These are phyloP conservation scores for Coccomyxa subellipsoidea DNA, from an alignment of 163 green algal species.

Conservation along the genomic window DNA sequence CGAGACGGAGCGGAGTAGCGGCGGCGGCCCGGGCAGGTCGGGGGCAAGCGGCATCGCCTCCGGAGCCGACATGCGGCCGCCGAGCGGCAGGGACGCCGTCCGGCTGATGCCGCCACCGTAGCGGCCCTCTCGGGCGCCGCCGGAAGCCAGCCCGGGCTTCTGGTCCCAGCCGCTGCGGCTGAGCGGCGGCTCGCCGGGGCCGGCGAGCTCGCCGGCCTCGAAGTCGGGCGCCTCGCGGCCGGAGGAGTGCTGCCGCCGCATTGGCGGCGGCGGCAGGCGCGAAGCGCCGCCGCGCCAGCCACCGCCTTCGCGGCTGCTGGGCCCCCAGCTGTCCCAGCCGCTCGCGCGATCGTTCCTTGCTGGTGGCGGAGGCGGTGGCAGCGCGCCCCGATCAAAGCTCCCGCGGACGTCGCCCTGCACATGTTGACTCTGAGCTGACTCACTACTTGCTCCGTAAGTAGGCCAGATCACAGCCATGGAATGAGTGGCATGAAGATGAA, in stretches of 20 bases:
- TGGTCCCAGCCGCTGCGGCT: background rate
- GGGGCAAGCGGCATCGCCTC: background rate
- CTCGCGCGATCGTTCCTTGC: background rate
- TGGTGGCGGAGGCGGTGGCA: background rate
- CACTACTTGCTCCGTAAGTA: no score
- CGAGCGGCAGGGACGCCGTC: background rate
- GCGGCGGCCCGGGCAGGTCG: background rate
- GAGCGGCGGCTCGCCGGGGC: background rate
- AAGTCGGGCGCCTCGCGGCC: background rate
- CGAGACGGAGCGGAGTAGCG: background rate
- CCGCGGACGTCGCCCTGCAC: no score
- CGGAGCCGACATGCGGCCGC: no score
- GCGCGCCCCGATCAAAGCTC: background rate
- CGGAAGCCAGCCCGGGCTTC: background rate
- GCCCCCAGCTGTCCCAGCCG: background rate
- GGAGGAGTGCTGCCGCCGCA: background rate
- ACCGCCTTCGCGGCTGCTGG: background rate
- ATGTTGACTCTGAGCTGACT: no score
- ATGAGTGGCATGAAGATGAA: no score
- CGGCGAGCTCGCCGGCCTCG: background rate
- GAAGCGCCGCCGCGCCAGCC: background rate
- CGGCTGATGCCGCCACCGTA: background rate
- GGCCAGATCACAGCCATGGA: no score
- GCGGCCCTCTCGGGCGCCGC: background rate
- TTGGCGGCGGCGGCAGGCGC: background rate